These are phyloP conservation scores for Dentipellis sp. DNA, from an alignment of 768 basidiomycete species.

Conservation along the genomic window DNA sequence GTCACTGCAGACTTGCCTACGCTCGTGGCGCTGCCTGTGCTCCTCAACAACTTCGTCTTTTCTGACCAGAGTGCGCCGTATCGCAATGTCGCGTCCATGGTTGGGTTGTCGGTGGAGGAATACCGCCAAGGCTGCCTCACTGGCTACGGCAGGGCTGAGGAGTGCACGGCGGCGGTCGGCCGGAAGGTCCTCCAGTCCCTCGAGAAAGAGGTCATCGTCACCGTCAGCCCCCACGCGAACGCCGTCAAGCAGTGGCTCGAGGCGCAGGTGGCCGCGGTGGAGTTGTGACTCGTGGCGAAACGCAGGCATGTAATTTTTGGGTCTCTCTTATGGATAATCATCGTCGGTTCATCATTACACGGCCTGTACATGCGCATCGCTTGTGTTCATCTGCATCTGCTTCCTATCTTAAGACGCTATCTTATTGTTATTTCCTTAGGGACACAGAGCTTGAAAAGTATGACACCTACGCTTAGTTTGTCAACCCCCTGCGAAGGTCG, in stretches of 20 bases:
- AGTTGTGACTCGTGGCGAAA: neutral
- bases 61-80: conserved; percentile 15
- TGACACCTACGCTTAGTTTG: neutral
- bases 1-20: conserved; percentile 61
- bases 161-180: conserved; percentile 52
- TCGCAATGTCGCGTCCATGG: conserved; percentile 40
- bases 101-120: conserved; percentile 50
- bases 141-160: conserved; percentile 74
- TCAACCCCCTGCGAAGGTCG: too few relatives aligned
- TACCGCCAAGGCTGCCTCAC: conserved; percentile 62
- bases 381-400: neutral
- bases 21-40: conserved; percentile 62
- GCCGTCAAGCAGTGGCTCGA: conserved; percentile 16
- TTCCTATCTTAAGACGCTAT: neutral
- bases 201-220: conserved; percentile 11
- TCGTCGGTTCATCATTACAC: neutral
- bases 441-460: neutral
- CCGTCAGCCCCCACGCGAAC: conserved; percentile 14
- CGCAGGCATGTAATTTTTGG: neutral
- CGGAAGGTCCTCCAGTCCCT: conserved; percentile 47
- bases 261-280: conserved; percentile 11
- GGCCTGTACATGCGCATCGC: neutral
- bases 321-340: neutral
- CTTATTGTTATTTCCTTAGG: neutral
- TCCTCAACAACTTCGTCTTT: conserved; percentile 40